Evolutionary conservation across 2,329 filamentous ascomycete genomes (phyloP), one percentile per base, ranked within the genome.

Genomic region (Metarhizium sp.): DNA sequence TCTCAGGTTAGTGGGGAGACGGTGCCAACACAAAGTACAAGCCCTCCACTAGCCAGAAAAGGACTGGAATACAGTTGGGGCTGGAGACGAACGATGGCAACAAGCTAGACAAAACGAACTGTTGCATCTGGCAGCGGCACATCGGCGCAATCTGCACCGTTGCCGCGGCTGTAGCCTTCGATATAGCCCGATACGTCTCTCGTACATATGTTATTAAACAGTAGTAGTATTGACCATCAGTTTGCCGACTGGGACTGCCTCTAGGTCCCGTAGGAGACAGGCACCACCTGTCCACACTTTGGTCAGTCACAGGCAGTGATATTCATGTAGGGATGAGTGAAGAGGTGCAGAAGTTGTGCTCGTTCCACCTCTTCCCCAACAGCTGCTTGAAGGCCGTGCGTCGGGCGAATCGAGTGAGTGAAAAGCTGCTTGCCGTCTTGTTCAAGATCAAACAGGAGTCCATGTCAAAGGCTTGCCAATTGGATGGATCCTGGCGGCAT

Each of bases 401-500:
- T 43, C 30, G 50, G 34, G n/a, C 34, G 20, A 25, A 29, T 51
- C 36, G 18, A 25, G 32, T n/a, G 29, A 25, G 32, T 42, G 45
- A 48, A 53, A 40, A 18, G 52, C 32, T 49, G 43, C 52, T 36
- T 29, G 45, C 20, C 34, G 16, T n/a, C 30, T 18, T 43, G 53
- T 45, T 47, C 32, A 46, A 55, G 42, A 55, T 52, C 51, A 18
- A 20, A 52, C 34, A 29, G 8, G 51, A 25, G 25, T 25, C 53
- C 32, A 43, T 50, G 42, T 52, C 46, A 43, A 55, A 48, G 38
- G 51, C 42, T 32, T 51, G 58, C n/a, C 54, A 56, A 56, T 48
- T 55, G 20, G 45, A 59, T 60, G 61, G 61, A 60, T 60, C 53
- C 49, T 30, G 40, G 56, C 61, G 61, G 60, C 62, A 57, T 57